phyloP scores from a whole-genome alignment of 1,284 basidiomycete genomes.

The Sphaerobolus stellatus region DNA sequence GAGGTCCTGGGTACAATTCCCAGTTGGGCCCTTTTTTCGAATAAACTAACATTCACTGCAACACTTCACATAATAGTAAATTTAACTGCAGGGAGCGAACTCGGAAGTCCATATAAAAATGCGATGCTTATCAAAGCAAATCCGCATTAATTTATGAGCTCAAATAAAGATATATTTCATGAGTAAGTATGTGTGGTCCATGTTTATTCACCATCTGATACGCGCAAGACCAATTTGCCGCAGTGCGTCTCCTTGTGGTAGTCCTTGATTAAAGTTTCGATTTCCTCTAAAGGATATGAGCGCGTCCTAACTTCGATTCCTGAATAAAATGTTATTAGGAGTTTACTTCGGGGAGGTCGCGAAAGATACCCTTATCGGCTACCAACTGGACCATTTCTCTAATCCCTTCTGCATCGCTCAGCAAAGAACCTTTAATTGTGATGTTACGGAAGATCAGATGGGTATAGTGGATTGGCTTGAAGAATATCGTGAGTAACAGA shows the following conservation, averaged over 20 bases:
- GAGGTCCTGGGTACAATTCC: too few species aligned
- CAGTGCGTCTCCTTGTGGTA: not conserved
- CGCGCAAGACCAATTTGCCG: not conserved
- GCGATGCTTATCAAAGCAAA: too few species aligned
- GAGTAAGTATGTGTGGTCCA: too few species aligned
- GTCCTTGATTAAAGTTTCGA: not conserved
- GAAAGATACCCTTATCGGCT: slow-evolving; percentile 4
- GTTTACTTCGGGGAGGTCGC: too few species aligned
- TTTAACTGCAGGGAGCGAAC: too few species aligned
- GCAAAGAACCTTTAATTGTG: slow-evolving; percentile 5
- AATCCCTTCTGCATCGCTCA: not conserved
- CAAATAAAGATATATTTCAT: too few species aligned
- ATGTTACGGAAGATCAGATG: slow-evolving; percentile 4
- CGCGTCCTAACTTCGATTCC: not conserved
- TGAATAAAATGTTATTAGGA: not conserved
- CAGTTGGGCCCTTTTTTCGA: too few species aligned
- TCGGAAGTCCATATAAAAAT: too few species aligned
- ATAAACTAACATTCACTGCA: too few species aligned
- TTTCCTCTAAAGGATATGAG: not conserved
- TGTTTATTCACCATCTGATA: not conserved
- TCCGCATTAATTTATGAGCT: too few species aligned
- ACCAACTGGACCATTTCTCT: slow-evolving; percentile 10
- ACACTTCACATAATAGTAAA: too few species aligned
- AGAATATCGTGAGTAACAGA: not conserved
- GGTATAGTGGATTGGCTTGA: slow-evolving; percentile 5